Conservation (phyloP, 495 filamentous ascomycete genomes). For the Diplogelasinospora grovesii region DNA sequence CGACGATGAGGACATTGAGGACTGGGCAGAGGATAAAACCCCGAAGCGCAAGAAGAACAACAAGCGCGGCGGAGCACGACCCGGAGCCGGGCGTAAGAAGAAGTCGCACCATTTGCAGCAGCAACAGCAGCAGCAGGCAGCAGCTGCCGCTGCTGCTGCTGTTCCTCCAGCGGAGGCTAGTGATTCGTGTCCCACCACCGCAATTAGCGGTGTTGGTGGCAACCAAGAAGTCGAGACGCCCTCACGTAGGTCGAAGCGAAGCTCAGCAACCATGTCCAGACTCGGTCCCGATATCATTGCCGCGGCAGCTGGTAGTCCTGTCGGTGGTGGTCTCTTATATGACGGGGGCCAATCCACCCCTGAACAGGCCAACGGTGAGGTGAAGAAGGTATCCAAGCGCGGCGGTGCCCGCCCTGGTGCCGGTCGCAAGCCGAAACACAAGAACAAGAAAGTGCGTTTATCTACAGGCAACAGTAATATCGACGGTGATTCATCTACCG, state of each 20-base stretch:
- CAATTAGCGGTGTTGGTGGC: conserved; percentile 18
- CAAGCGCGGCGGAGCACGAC: conserved; percentile 24
- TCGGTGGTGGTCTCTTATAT: neutral
- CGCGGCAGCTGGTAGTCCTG: neutral
- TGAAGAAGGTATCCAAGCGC: conserved; percentile 23
- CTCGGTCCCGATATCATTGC: neutral
- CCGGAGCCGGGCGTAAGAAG: conserved; percentile 26
- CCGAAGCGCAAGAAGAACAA: conserved; percentile 16
- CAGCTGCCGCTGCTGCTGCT: neutral
- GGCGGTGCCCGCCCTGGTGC: conserved; percentile 28
- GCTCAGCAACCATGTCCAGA: neutral
- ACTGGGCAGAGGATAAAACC: conserved; percentile 7
- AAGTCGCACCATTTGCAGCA: too few species aligned
- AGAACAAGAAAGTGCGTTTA: neutral
- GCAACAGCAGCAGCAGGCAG: too few species aligned
- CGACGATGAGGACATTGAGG: conserved; percentile 21
- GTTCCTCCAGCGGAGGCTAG: neutral
- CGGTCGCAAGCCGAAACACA: conserved; percentile 24
- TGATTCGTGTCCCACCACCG: conserved; percentile 2
- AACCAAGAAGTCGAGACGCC: conserved; percentile 5
- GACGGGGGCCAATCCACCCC: neutral
- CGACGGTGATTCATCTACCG: conserved; percentile 3
- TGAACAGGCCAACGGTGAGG: neutral
- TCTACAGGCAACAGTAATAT: conserved; percentile 1
- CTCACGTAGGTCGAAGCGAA: conserved; percentile 1